Percentiles rank a stretch among this genome's conserved stretches.
phyloP scores from a whole-genome alignment of 2,329 filamentous ascomycete genomes.

The Ilyonectria sp. region DNA sequence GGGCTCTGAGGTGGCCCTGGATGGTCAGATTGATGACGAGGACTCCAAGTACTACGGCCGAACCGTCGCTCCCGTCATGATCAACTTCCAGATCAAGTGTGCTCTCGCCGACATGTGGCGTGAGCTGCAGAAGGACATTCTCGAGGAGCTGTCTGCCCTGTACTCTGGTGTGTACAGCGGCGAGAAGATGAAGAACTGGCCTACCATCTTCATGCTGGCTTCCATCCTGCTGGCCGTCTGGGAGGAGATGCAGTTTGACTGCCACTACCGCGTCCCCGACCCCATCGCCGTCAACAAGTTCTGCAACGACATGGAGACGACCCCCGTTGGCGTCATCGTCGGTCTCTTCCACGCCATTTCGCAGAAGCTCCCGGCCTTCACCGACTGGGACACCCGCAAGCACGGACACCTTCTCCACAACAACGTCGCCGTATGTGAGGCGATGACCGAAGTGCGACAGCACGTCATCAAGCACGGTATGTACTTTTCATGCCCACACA shows the following conservation, averaged over 20 bases:
- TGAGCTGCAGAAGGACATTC: conserved; percentile 94
- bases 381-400: conserved; percentile 93
- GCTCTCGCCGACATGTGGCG: conserved; percentile 99
- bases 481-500: conserved; percentile 51
- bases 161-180: conserved; percentile 99
- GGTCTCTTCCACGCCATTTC: conserved; percentile 98
- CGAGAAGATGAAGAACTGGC: conserved; percentile 98
- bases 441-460: conserved; percentile 94
- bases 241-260: conserved; percentile 99
- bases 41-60: conserved; percentile 91
- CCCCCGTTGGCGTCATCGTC: conserved; percentile 95
- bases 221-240: conserved; percentile 94
- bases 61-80: conserved; percentile 96
- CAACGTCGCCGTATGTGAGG: conserved; percentile 92
- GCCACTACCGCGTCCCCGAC: conserved; percentile 94
- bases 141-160: conserved; percentile 91
- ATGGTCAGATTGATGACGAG: conserved; percentile 88
- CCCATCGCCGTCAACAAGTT: conserved; percentile 90
- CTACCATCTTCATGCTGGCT: conserved; percentile 97
- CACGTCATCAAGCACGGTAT: conserved; percentile 95
- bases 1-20: conserved; percentile 82
- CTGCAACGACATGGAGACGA: conserved; percentile 96
- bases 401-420: conserved; percentile 93
- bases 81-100: conserved; percentile 99
- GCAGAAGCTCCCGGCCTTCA: conserved; percentile 92